Percentiles rank a stretch among this genome's conserved stretches.
phyloP scores from a whole-genome alignment of 1,284 basidiomycete genomes.

The Ustilago tritici region DNA sequence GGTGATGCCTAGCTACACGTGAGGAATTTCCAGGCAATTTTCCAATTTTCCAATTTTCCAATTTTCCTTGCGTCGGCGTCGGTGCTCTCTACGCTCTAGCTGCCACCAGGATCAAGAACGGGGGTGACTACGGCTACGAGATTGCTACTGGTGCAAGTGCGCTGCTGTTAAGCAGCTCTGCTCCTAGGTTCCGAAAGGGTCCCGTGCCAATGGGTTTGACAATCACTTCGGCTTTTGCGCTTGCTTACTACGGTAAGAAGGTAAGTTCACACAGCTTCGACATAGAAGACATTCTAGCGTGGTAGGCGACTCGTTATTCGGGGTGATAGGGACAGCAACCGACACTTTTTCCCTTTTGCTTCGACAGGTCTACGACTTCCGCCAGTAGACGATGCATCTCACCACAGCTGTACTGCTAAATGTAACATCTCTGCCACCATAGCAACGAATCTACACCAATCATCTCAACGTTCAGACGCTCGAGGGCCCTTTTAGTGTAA shows the following conservation, averaged over 20 bases:
- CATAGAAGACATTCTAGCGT: not conserved
- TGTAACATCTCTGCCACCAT: not conserved
- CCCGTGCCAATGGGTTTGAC: conserved; percentile 80
- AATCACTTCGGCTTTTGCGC: conserved; percentile 75
- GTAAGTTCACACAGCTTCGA: conserved; percentile 17
- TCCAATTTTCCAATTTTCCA: no score
- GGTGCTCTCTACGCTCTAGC: conserved; percentile 73
- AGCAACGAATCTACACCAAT: conserved; percentile 1
- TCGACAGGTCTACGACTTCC: conserved; percentile 55
- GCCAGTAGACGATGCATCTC: conserved; percentile 21
- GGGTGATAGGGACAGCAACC: no score
- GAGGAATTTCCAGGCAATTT: no score
- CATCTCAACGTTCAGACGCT: not conserved
- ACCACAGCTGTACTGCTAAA: not conserved
- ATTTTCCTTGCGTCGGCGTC: conserved; percentile 82
- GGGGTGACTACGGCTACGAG: conserved; percentile 78
- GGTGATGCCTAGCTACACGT: no score
- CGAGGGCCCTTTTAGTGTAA: no score
- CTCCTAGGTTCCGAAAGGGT: conserved; percentile 80
- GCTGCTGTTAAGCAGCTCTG: conserved; percentile 80
- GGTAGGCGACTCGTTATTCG: no score
- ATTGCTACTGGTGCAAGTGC: conserved; percentile 78
- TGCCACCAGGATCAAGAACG: conserved; percentile 76
- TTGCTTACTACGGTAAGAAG: conserved; percentile 78
- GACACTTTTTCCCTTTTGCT: no score